Evolutionary conservation across 306 rosid species (phyloP), one percentile per base, ranked within the genome.

Genomic region (Lupinus albus): DNA sequence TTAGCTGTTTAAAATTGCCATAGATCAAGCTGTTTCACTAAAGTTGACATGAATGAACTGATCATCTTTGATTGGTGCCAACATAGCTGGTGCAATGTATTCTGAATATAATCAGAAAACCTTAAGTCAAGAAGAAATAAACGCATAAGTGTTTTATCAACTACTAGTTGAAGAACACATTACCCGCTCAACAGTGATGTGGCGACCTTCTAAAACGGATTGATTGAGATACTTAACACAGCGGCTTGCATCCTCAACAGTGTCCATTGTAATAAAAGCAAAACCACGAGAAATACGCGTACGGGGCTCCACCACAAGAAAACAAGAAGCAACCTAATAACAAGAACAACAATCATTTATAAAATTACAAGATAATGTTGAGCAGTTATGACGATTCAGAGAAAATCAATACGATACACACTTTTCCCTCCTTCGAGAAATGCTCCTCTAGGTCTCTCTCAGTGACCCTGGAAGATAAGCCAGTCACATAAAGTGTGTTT

Each of bases 61-160:
- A 77, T 87, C 98, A 86, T 90, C 97, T 88, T 85, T 85, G 99
- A 81, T 88, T 85, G 92, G 88, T 88, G 99, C 97, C 99, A 94
- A 88, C 83, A 83, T 77, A 86, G 92, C 92, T 86, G 95, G 90
- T 77, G 79, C 86, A 90, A 90, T 77, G 91, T 68, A 83, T 89
- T 94, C 96, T 90, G 97, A 93, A 86, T 86, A 86, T 82, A 85
- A 78, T 86, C 97, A 90, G 85, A 88, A 93, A 90, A 94, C 92
- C 85, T 86, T 81, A 72, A 76, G 95, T 90, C 82, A 94, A 88
- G 91, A 81, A 67, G 72, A 82, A 73, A 68, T 52, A 71, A 68
- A 81, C 72, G 74, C 33, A 64, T 28, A 16, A 67, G 71, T 58
- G 38, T 65, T 78, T 45, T 44, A 56, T 55, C 74, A 42, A 68